Evolutionary conservation across 441 rosid species (phyloP), one percentile per base, ranked within the genome.

Genomic region (Gossypium davidsonii): DNA sequence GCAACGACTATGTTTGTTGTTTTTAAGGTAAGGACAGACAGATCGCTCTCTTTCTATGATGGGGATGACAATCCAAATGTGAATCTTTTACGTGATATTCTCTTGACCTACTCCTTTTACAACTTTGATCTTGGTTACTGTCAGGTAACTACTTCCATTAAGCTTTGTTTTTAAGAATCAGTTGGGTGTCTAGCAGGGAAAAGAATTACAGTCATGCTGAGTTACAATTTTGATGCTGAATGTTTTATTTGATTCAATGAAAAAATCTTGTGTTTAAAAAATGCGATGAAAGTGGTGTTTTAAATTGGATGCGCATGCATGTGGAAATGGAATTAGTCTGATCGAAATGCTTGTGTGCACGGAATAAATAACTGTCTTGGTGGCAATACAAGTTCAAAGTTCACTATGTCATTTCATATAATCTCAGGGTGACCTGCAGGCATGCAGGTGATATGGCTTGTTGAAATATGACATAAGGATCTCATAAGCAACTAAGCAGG

Each of bases 41-140:
- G 99, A 78, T 84, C 93, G 0, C 71, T 86, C 66, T 66, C 86
- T 74, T 96, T 88, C 85, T 96, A 90, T 26, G 97, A 92, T 66
- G 98, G 99, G 80, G 98, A 96, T 83, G 96, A 89, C 79, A 96
- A 92, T 87, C 85, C 91, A 71, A 90, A 96, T 65, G 92, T 93
- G 82, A 82, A 82, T 79, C 82, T 77, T 78, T 83, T 96, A 77
- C 93, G 83, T 74, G 97, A 96, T 88, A 90, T 92, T 85, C 85
- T 93, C 11, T 81, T 93, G 88, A 90, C 98, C 4, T 96, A 92
- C 75, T 96, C 98, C 56, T 93, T 96, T 82, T 96, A 93, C 85
- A 93, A 93, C 74, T 96, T 96, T 55, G 99, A 93, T 83, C 96
- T 96, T 49, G 97, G 99, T 72, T 96, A 96, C 82, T 93, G 99